phyloP scores from a whole-genome alignment of 192 early-diverging fungal species.

The Coemansia reversa region DNA sequence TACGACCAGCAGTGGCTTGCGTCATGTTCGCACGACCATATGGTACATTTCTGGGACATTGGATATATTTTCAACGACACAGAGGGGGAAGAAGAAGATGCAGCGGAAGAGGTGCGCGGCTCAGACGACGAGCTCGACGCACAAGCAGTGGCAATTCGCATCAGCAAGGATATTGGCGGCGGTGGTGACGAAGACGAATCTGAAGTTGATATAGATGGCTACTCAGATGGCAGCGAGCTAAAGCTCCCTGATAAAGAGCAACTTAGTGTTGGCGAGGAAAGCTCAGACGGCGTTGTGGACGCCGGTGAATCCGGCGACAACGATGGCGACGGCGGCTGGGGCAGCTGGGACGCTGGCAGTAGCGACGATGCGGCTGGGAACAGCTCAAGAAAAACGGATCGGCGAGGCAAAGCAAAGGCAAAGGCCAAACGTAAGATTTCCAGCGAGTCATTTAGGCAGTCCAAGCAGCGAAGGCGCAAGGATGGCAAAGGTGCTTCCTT shows the following conservation, averaged over 20 bases:
- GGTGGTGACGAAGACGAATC: slow-evolving; percentile 17
- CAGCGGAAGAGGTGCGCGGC: not conserved
- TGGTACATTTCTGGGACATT: slow-evolving; percentile 87
- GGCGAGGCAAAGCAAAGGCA: slow-evolving; percentile 10
- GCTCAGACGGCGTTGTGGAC: not conserved
- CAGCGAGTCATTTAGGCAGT: slow-evolving; percentile 12
- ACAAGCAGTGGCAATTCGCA: slow-evolving; percentile 44
- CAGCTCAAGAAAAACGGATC: slow-evolving; percentile 2
- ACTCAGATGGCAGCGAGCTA: slow-evolving; percentile 41
- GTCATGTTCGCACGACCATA: slow-evolving; percentile 83
- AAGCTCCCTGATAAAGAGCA: not conserved
- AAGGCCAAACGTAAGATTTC: slow-evolving; percentile 34
- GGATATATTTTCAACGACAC: slow-evolving; percentile 60
- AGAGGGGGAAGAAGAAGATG: slow-evolving; percentile 25
- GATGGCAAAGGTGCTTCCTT: slow-evolving; percentile 28
- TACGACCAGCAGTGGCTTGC: slow-evolving; percentile 74
- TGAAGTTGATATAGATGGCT: slow-evolving; percentile 48
- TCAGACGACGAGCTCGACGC: slow-evolving; percentile 26
- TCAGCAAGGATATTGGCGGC: slow-evolving; percentile 39
- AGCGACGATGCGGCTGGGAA: not conserved
- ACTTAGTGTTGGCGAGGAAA: not conserved
- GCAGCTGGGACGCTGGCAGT: slow-evolving; percentile 29
- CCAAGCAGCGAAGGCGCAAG: slow-evolving; percentile 17
- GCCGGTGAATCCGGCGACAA: not conserved
- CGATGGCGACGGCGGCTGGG: slow-evolving; percentile 36